phyloP scores from a whole-genome alignment of 495 filamentous ascomycete species.

The Neurospora cerealis region DNA sequence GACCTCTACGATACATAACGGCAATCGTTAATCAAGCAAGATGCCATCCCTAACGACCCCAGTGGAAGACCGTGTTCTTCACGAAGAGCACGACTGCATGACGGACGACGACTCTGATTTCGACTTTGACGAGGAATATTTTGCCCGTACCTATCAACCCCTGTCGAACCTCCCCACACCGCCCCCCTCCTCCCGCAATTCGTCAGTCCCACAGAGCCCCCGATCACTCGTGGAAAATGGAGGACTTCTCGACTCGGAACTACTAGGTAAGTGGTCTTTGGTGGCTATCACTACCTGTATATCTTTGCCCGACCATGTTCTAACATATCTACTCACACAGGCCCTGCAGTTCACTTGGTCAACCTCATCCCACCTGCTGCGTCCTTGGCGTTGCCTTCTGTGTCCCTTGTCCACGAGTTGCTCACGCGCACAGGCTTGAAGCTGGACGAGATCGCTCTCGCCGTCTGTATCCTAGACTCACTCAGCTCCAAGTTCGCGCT shows the following conservation, averaged over 20 bases:
- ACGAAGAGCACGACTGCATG: conserved; percentile 12
- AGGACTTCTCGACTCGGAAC: conserved; percentile 28
- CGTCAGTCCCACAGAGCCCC: conserved; percentile 30
- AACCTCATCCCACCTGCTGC: conserved; percentile 45
- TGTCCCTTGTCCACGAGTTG: conserved; percentile 41
- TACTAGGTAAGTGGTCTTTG: conserved; percentile 32
- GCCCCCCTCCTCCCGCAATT: conserved; percentile 39
- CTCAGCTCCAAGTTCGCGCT: conserved; percentile 44
- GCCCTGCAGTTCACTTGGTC: conserved; percentile 44
- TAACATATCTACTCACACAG: conserved; percentile 17
- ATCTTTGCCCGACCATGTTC: background rate
- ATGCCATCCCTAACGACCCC: background rate
- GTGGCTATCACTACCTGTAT: background rate
- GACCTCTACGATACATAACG: background rate
- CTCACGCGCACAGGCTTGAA: conserved; percentile 39
- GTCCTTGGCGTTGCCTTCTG: conserved; percentile 39
- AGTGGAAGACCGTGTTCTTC: background rate
- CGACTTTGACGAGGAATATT: conserved; percentile 44
- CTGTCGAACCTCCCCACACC: conserved; percentile 52
- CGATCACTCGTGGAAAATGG: conserved; percentile 31
- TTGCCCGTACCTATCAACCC: conserved; percentile 46
- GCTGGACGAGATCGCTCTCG: conserved; percentile 41
- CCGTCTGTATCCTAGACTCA: conserved; percentile 46
- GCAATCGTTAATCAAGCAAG: background rate
- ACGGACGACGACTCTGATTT: conserved; percentile 31